phyloP scores from a whole-genome alignment of 768 basidiomycete species.

The Coprinopsis sp. region DNA sequence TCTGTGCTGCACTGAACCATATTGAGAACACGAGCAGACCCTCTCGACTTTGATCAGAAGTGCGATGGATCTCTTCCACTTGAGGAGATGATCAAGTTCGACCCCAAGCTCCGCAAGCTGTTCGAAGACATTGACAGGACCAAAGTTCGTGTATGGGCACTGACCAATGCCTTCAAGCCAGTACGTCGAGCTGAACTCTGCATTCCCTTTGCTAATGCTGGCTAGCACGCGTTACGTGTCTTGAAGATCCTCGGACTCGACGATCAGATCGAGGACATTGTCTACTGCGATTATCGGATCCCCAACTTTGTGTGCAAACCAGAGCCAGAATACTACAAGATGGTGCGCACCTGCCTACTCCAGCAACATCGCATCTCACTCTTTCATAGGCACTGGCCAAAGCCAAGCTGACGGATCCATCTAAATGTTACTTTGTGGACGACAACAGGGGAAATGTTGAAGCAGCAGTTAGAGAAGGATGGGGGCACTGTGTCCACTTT shows the following conservation, averaged over 20 bases:
- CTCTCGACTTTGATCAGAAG: constrained; percentile 76
- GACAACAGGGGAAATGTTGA: constrained; percentile 69
- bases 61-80: constrained; percentile 83
- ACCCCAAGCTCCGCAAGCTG: constrained; percentile 57
- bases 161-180: constrained; percentile 79
- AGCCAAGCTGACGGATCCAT: constrained; percentile 58
- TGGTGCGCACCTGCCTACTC: constrained; percentile 33
- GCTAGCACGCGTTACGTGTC: constrained; percentile 78
- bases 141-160: constrained; percentile 76
- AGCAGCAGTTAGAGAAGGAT: constrained; percentile 60
- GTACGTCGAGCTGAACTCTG: constrained; percentile 33
- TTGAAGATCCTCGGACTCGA: constrained; percentile 66
- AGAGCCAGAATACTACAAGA: constrained; percentile 62
- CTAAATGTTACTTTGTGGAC: constrained; percentile 75
- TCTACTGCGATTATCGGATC: constrained; percentile 72
- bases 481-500: constrained; percentile 75
- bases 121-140: constrained; percentile 75
- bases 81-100: constrained; percentile 69
- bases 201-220: background rate
- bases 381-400: constrained; percentile 54
- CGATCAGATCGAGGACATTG: constrained; percentile 70
- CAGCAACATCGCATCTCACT: background rate
- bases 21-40: constrained; percentile 39
- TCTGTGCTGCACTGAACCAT: constrained; percentile 3
- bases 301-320: constrained; percentile 78